phyloP scores from a whole-genome alignment of 192 early-diverging fungal genomes.

The Rhizophagus sp. region DNA sequence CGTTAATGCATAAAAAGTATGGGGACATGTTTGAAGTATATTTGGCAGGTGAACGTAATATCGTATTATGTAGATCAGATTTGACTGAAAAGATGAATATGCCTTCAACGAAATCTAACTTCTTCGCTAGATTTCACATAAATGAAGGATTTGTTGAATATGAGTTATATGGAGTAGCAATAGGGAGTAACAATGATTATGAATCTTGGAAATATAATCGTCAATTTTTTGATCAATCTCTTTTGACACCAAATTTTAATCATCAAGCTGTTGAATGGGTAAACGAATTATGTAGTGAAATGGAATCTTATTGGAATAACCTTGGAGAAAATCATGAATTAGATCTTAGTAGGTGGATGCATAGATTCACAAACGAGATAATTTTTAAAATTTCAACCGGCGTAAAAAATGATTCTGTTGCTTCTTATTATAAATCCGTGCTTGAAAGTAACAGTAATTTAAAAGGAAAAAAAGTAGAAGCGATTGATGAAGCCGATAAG shows the following conservation, averaged over 20 bases:
- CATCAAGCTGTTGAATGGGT: neutral
- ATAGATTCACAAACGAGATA: neutral
- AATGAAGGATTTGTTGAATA: neutral
- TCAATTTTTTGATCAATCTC: neutral
- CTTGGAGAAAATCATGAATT: neutral
- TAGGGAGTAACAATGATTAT: neutral
- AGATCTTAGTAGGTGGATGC: neutral
- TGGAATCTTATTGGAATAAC: neutral
- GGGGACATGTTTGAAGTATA: neutral
- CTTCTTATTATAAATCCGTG: neutral
- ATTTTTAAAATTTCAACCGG: neutral
- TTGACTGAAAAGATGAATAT: neutral
- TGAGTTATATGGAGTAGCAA: neutral
- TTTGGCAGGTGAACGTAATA: neutral
- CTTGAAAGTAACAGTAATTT: neutral
- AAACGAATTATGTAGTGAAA: constrained; percentile 1
- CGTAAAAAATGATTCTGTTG: neutral
- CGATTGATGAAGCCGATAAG: neutral
- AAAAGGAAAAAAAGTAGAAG: neutral
- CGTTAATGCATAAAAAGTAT: too few relatives aligned
- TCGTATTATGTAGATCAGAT: neutral
- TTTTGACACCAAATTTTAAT: constrained; percentile 1
- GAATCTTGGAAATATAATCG: neutral
- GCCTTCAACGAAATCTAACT: neutral
- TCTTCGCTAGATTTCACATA: neutral